Percentiles rank a stretch among this genome's conserved stretches.
Conservation (phyloP, 2,329 filamentous ascomycete genomes). For the Pleurostoma richardsiae region DNA sequence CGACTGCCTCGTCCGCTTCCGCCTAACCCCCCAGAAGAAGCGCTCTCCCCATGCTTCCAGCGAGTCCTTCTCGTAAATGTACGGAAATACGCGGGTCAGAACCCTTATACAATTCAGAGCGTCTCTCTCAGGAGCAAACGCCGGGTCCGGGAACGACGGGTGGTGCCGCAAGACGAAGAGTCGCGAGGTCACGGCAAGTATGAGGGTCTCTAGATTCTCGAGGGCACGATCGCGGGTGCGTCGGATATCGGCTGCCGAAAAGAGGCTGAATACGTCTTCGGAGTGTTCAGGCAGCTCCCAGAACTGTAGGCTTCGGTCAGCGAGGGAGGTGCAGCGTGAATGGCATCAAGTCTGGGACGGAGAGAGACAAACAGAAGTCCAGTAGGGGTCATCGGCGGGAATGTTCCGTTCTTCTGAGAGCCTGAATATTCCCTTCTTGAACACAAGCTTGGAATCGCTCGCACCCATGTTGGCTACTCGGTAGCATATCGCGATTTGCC, state of each 20-base stretch:
- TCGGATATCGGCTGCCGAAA: slow-evolving; percentile 83
- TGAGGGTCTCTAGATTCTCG: slow-evolving; percentile 84
- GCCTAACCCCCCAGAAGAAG: slow-evolving; percentile 83
- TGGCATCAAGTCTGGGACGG: slow-evolving; percentile 5
- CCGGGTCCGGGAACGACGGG: slow-evolving; percentile 82
- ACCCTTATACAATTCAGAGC: slow-evolving; percentile 94
- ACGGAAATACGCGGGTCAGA: slow-evolving; percentile 83
- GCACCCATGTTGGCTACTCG: slow-evolving; percentile 68
- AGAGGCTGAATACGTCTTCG: slow-evolving; percentile 95
- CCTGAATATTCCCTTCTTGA: slow-evolving; percentile 97
- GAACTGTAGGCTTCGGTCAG: slow-evolving; percentile 54
- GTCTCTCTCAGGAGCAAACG: slow-evolving; percentile 78
- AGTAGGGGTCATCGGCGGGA: slow-evolving; percentile 82
- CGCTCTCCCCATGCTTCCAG: slow-evolving; percentile 81
- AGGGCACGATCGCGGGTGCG: slow-evolving; percentile 80
- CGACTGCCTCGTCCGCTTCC: slow-evolving; percentile 64
- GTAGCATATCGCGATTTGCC: slow-evolving; percentile 8
- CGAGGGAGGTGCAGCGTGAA: neutral
- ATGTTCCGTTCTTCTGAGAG: slow-evolving; percentile 90
- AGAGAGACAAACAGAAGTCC: slow-evolving; percentile 70
- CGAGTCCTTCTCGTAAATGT: slow-evolving; percentile 83
- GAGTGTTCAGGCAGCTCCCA: slow-evolving; percentile 95
- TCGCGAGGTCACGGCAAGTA: slow-evolving; percentile 77
- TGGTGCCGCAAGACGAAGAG: slow-evolving; percentile 80
- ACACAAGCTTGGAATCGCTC: slow-evolving; percentile 97